Percentiles rank a stretch among this genome's conserved stretches.
Evolutionary conservation across 202 grass and related monocot genomes (phyloP).

Genomic region (Hordeum pubiflorum): DNA sequence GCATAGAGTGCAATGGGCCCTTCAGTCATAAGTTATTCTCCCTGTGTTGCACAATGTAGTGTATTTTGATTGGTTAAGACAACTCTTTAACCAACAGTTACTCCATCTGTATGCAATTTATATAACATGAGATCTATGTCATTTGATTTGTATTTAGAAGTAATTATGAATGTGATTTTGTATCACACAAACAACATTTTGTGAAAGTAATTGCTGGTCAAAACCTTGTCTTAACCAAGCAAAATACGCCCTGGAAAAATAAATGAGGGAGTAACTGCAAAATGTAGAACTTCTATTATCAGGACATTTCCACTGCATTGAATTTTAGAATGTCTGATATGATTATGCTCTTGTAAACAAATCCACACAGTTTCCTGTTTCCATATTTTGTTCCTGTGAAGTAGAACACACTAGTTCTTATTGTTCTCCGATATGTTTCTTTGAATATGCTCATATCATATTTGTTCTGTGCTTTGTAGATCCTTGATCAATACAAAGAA

Average conservation of each 20-base stretch:
- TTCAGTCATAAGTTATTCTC: background rate
- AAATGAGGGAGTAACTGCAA: background rate
- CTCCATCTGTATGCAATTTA: background rate
- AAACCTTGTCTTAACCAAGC: background rate
- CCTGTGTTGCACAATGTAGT: background rate
- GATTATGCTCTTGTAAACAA: background rate
- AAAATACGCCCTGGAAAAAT: background rate
- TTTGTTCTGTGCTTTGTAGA: constrained; percentile 43
- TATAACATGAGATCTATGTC: background rate
- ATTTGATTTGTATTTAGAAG: background rate
- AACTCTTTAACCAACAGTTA: background rate
- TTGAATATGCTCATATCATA: background rate
- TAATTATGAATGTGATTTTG: background rate
- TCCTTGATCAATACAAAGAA: constrained; percentile 90
- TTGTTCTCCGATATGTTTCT: background rate
- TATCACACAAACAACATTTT: background rate
- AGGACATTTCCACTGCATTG: constrained; percentile 11
- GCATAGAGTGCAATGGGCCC: background rate
- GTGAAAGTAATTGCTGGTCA: background rate
- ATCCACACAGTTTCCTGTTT: background rate
- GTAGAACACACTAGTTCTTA: background rate
- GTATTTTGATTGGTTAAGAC: background rate
- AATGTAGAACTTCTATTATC: background rate
- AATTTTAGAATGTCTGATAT: background rate
- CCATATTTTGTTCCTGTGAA: background rate